phyloP scores from a whole-genome alignment of 2,329 filamentous ascomycete genomes.

The Colletotrichum chlorophyti region DNA sequence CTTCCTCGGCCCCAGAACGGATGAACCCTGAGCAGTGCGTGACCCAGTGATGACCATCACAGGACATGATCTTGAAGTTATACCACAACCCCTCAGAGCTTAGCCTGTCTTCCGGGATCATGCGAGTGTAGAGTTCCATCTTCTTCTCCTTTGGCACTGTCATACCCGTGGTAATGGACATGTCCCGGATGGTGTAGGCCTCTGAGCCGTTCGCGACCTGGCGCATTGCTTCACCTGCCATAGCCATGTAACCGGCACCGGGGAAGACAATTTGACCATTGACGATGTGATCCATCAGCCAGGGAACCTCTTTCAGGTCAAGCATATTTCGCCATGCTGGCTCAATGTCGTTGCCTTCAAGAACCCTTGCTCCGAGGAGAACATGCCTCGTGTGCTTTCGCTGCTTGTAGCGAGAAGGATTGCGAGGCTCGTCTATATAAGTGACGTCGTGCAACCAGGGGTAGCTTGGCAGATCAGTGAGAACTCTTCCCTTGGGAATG shows the following conservation, averaged over 20 bases:
- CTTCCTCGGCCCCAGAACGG: constrained; percentile 2
- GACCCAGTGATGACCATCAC: constrained; percentile 35
- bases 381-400: constrained; percentile 6
- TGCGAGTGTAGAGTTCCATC: constrained; percentile 40
- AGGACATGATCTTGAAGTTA: constrained; percentile 42
- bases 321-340: constrained; percentile 22
- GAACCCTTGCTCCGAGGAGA: constrained; percentile 6
- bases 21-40: constrained; percentile 33
- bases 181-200: constrained; percentile 38
- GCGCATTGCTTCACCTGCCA: constrained; percentile 15
- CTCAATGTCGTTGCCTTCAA: constrained; percentile 16
- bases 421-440: constrained; percentile 11
- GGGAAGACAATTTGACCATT: constrained; percentile 21
- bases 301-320: constrained; percentile 9
- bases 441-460: constrained; percentile 13
- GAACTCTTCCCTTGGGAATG: constrained; percentile 2
- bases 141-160: constrained; percentile 34
- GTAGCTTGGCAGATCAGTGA: constrained; percentile 11
- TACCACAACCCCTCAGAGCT: constrained; percentile 33
- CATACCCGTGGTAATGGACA: constrained; percentile 38
- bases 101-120: constrained; percentile 30
- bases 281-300: constrained; percentile 21
- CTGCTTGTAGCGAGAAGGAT: constrained; percentile 4
- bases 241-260: constrained; percentile 12
- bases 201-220: constrained; percentile 6